These are phyloP conservation scores for Aegilops umbellulata DNA, from an alignment of 176 grass and related monocot genomes.

Conservation along the genomic window DNA sequence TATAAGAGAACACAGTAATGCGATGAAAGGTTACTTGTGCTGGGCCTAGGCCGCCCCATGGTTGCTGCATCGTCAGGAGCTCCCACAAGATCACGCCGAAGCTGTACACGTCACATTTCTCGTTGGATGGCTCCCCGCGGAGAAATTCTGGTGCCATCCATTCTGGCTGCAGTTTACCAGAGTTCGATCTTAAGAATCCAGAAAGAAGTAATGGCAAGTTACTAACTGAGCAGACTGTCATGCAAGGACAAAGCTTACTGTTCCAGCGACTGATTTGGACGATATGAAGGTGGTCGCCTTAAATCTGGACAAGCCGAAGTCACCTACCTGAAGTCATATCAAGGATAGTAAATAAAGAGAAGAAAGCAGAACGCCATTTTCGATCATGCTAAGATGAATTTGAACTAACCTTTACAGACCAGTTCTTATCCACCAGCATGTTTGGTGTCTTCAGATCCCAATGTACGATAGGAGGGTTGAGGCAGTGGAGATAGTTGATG, in stretches of 20 bases:
- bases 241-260: conserved; percentile 62
- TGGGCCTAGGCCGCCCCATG: conserved; percentile 81
- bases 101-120: conserved; percentile 91
- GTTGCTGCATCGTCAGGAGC: conserved; percentile 92
- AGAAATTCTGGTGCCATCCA: conserved; percentile 98
- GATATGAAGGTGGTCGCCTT: conserved; percentile 91
- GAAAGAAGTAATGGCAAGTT: not conserved
- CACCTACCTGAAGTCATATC: conserved; percentile 64
- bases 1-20: not conserved
- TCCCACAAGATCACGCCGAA: conserved; percentile 94
- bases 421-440: conserved; percentile 94
- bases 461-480: conserved; percentile 96
- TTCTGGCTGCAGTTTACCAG: conserved; percentile 55
- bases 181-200: not conserved
- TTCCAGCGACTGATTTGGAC: conserved; percentile 94
- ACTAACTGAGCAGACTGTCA: not conserved
- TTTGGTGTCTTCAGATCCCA: conserved; percentile 98
- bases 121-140: conserved; percentile 81
- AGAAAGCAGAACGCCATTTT: not conserved
- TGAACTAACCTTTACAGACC: conserved; percentile 81
- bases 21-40: conserved; percentile 51
- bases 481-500: conserved; percentile 94
- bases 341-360: conserved; percentile 36
- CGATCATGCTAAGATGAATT: not conserved
- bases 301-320: conserved; percentile 99